Evolutionary conservation across 306 rosid genomes (phyloP), one percentile per base, ranked within the genome.

Genomic region (Vicia villosa): DNA sequence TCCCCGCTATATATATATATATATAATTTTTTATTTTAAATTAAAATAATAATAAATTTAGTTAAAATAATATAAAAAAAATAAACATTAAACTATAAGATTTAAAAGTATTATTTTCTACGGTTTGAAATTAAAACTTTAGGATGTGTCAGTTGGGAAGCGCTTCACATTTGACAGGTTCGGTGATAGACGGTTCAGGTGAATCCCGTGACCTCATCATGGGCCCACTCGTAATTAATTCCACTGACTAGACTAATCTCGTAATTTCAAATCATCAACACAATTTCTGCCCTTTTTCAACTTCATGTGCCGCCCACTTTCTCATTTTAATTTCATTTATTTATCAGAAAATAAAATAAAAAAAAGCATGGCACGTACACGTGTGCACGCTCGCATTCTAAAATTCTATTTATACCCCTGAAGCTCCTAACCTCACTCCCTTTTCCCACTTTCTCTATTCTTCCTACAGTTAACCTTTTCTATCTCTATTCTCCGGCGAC

Each of bases 281-380:
- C 61, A 54, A 32, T 54, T 66, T 74, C 71, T 36, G 72, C 59
- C 74, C 43, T 26, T 36, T 75, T 84, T 83, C 82, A 76, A 77
- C 84, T 41, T 73, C 69, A 85, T 76, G 81, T 87, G 95, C 88
- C 84, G 89, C 69, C 91, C 59, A 52, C 12, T 52, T 49, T 16
- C 70, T 86, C 10, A 49, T 49, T 49, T 52, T 11, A 11, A 52
- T 52, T 52, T 10, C 13, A 52, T 22, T 20, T 21, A 52, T 22
- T 20, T 21, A 11, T 5, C n/a, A 22, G 5, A 19, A 52, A 52
- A 52, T 20, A 1, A 51, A 17, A 17, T 6, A 50, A 9, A 19
- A 52, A 21, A 4, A 52, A 50, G 1, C 2, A 21, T 21, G 2
- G 8, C 64, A 55, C 84, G 70, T 41, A 55, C 54, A 24, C 28